Conservation (phyloP, 1,139 yeast genomes). For the Entelexis sorbosivorans region DNA sequence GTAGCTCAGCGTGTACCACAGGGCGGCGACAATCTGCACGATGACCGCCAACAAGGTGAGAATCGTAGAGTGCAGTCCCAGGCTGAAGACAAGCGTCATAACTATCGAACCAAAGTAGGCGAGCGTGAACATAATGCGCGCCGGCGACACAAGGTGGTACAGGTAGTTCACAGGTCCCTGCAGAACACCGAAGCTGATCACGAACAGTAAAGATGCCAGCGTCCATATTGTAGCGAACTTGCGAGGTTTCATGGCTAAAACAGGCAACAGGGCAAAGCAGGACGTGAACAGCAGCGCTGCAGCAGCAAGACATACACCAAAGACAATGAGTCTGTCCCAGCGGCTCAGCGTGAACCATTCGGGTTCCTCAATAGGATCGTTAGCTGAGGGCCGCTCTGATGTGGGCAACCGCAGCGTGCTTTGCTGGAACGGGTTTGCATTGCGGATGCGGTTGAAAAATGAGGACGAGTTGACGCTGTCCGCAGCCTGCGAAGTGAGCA, state of each 20-base stretch:
- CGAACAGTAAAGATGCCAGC: constrained; percentile 76
- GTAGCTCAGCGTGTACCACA: constrained; percentile 81
- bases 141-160: constrained; percentile 61
- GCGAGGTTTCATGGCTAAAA: constrained; percentile 77
- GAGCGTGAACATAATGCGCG: constrained; percentile 65
- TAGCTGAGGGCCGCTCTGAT: constrained; percentile 36
- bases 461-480: constrained; percentile 26
- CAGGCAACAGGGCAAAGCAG: constrained; percentile 78
- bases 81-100: constrained; percentile 50
- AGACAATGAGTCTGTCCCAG: constrained; percentile 70
- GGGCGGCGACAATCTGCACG: constrained; percentile 69
- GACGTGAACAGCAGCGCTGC: constrained; percentile 69
- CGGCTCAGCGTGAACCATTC: constrained; percentile 53
- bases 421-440: constrained; percentile 34
- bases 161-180: constrained; percentile 83
- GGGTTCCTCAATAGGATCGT: constrained; percentile 45
- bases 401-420: constrained; percentile 41
- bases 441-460: constrained; percentile 33
- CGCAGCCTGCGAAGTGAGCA: constrained; percentile 24
- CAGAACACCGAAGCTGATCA: constrained; percentile 76
- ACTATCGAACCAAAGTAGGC: constrained; percentile 69
- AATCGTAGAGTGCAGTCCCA: constrained; percentile 51
- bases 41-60: constrained; percentile 67
- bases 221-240: constrained; percentile 84
- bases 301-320: constrained; percentile 64